Conservation (phyloP, 148 eudicot species). For the Cornus controversa region DNA sequence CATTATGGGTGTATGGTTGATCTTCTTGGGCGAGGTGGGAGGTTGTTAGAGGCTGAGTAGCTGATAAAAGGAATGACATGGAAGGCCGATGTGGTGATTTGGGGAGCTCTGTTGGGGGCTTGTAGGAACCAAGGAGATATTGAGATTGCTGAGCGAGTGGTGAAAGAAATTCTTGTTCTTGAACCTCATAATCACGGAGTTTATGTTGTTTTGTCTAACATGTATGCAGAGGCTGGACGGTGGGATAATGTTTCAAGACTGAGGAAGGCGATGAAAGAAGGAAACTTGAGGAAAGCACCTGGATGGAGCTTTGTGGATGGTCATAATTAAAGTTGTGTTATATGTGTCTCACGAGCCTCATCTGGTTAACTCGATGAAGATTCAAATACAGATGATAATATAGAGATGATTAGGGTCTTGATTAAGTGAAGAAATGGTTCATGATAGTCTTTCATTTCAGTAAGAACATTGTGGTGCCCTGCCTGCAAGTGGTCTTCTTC, state of each 20-base stretch:
- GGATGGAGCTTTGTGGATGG: constrained; percentile 69
- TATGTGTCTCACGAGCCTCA: not conserved
- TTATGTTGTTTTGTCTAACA: constrained; percentile 74
- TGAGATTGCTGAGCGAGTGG: constrained; percentile 74
- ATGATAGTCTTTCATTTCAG: not conserved
- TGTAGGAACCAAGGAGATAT: constrained; percentile 58
- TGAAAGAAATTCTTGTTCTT: constrained; percentile 53
- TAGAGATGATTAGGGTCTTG: not conserved
- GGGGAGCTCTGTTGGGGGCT: constrained; percentile 79
- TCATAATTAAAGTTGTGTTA: constrained; percentile 18
- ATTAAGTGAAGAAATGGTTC: not conserved
- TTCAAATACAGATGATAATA: not conserved
- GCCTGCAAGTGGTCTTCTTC: too few species aligned
- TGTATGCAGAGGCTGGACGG: constrained; percentile 78
- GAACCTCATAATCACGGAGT: constrained; percentile 81
- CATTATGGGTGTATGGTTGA: constrained; percentile 89
- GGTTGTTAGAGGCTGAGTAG: constrained; percentile 64
- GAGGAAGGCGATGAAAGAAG: constrained; percentile 63
- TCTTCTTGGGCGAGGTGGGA: constrained; percentile 68
- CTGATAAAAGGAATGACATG: constrained; percentile 62
- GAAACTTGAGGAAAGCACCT: constrained; percentile 60
- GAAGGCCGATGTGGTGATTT: constrained; percentile 79
- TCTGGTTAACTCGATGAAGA: too few species aligned
- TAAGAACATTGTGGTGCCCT: not conserved
- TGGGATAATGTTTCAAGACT: constrained; percentile 76